Percentiles rank a stretch among this genome's conserved stretches.
Evolutionary conservation across 768 basidiomycete species (phyloP).

Genomic region (Termitomyces heimii): DNA sequence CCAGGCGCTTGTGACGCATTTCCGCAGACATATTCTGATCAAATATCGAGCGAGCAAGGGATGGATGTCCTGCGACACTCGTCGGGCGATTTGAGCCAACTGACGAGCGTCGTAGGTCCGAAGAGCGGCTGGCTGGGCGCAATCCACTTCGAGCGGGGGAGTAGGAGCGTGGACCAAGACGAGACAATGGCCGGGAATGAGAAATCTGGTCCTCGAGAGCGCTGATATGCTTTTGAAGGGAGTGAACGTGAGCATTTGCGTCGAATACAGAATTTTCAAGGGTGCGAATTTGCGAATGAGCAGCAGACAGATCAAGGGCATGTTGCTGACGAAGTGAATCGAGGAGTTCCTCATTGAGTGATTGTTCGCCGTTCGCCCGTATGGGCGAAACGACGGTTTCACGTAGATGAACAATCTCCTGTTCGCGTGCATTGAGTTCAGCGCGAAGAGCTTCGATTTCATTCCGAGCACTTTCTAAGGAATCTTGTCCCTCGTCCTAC

Average conservation of each 20-base stretch:
- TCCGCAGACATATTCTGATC: conserved; percentile 70
- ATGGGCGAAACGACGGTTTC: conserved; percentile 38
- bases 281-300: conserved; percentile 73
- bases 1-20: conserved; percentile 74
- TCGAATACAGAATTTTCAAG: conserved; percentile 72
- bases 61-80: conserved; percentile 28
- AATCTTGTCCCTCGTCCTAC: conserved; percentile 57
- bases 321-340: conserved; percentile 70
- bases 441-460: conserved; percentile 68
- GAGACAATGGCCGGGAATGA: conserved; percentile 37
- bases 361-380: conserved; percentile 34
- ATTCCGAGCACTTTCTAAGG: conserved; percentile 56
- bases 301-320: conserved; percentile 71
- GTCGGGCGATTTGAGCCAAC: conserved; percentile 31
- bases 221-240: conserved; percentile 61
- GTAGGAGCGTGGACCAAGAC: conserved; percentile 36
- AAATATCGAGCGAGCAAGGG: conserved; percentile 52
- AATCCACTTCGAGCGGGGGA: conserved; percentile 38
- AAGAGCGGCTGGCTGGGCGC: conserved; percentile 39
- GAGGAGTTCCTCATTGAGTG: conserved; percentile 71
- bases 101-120: conserved; percentile 30
- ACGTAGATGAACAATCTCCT: conserved; percentile 58
- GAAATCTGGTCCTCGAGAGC: conserved; percentile 63
- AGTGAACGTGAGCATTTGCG: conserved; percentile 62
- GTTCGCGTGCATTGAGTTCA: conserved; percentile 56